These are phyloP conservation scores for Cutaneotrichosporon cutaneum DNA, from an alignment of 1,284 basidiomycete genomes.

Conservation along the genomic window DNA sequence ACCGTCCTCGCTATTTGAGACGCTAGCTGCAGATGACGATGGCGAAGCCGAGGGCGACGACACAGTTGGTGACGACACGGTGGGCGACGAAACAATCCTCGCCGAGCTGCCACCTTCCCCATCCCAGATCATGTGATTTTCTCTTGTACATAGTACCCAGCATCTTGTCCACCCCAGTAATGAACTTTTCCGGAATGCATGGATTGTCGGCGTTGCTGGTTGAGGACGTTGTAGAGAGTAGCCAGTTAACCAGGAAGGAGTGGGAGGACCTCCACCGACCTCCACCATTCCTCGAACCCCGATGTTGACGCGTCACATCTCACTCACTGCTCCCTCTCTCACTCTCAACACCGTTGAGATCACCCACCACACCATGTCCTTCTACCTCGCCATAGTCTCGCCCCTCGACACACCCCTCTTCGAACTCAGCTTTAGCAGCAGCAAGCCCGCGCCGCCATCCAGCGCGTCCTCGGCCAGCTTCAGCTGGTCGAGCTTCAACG, in stretches of 20 bases:
- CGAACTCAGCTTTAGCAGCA: conserved; percentile 48
- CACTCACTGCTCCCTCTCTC: background rate
- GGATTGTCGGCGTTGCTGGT: no score
- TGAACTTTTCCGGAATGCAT: conserved; percentile 2
- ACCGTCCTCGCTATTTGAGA: background rate
- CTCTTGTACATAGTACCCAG: conserved; percentile 21
- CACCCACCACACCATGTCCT: conserved; percentile 42
- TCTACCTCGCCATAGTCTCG: conserved; percentile 54
- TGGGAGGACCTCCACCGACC: background rate
- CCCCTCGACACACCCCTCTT: conserved; percentile 52
- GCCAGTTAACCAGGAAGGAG: no score
- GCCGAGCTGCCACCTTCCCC: conserved; percentile 6
- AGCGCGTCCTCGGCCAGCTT: conserved; percentile 29
- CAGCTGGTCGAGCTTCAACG: conserved; percentile 49
- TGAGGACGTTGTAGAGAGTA: no score
- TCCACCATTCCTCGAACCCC: no score
- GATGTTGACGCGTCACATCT: conserved; percentile 4
- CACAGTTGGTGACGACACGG: conserved; percentile 12
- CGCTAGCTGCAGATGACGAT: background rate
- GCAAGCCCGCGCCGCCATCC: conserved; percentile 20
- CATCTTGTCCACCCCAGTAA: conserved; percentile 16
- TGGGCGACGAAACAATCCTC: conserved; percentile 9
- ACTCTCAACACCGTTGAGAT: background rate
- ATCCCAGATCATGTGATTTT: conserved; percentile 3
- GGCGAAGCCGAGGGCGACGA: conserved; percentile 9